Evolutionary conservation across 441 rosid species (phyloP).

Genomic region (Jatropha podagrica): DNA sequence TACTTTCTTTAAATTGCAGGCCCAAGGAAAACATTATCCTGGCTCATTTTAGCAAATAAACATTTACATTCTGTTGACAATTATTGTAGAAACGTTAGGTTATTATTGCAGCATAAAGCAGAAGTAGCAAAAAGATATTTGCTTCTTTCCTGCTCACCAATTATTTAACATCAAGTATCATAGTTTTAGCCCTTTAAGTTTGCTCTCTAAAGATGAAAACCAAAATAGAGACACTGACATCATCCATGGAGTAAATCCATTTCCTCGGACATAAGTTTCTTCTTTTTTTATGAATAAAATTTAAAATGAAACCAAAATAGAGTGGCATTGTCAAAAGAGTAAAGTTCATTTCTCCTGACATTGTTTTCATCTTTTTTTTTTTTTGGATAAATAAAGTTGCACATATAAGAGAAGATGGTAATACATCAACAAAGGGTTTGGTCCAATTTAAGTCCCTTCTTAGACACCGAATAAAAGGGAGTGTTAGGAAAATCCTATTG

Average conservation of each 20-base stretch:
- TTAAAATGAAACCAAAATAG: too few species aligned
- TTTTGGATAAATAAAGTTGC: not conserved
- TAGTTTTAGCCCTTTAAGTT: not conserved
- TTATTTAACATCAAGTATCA: not conserved
- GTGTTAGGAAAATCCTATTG: too few species aligned
- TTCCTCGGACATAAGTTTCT: not conserved
- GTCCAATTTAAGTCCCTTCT: too few species aligned
- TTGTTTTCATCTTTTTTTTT: not conserved
- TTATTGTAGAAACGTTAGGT: not conserved
- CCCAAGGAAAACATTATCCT: not conserved
- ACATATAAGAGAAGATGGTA: not conserved
- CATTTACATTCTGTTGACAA: not conserved
- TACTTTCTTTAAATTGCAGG: not conserved
- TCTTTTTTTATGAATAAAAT: too few species aligned
- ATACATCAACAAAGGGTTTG: not conserved
- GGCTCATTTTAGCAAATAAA: not conserved
- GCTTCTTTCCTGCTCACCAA: not conserved
- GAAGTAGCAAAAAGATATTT: not conserved
- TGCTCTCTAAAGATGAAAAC: not conserved
- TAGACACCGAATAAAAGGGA: too few species aligned
- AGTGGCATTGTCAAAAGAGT: too few species aligned
- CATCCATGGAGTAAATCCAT: not conserved
- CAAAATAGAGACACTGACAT: not conserved
- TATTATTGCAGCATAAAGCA: not conserved
- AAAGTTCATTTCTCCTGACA: too few species aligned